A percentile compares a stretch with the other conserved stretches of the same genome.
Conservation (phyloP, 1,139 yeast genomes). For the Pneumocystis jirovecii region DNA sequence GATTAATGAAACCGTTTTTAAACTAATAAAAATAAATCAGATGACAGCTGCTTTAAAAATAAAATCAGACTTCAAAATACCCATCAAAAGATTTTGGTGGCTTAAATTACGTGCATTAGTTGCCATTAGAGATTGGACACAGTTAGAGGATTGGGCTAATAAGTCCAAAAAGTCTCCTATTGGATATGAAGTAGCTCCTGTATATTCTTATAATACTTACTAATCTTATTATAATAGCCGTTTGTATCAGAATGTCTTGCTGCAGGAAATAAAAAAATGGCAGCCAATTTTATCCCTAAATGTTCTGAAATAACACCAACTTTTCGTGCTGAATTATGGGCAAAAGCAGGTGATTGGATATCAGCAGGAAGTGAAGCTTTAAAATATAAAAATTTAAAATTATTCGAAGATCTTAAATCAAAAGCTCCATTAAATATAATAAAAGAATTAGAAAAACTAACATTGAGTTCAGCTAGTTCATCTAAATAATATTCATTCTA, state of each 20-base stretch:
- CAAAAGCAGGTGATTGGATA: constrained; percentile 39
- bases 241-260: constrained; percentile 42
- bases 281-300: constrained; percentile 28
- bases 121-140: constrained; percentile 44
- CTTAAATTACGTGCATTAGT: constrained; percentile 43
- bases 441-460: neutral
- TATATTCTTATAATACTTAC: neutral
- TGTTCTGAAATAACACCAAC: constrained; percentile 26
- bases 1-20: constrained; percentile 39
- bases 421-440: constrained; percentile 18
- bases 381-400: constrained; percentile 37
- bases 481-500: neutral
- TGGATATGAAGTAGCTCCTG: constrained; percentile 34
- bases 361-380: constrained; percentile 50
- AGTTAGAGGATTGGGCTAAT: constrained; percentile 34
- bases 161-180: constrained; percentile 48
- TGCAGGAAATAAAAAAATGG: constrained; percentile 34
- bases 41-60: constrained; percentile 41
- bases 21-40: constrained; percentile 45
- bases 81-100: constrained; percentile 51
- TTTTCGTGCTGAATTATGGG: constrained; percentile 36
- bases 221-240: constrained; percentile 21
- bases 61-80: constrained; percentile 45
- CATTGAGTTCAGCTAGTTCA: neutral
- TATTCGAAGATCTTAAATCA: constrained; percentile 28